phyloP scores from a whole-genome alignment of 2,329 filamentous ascomycete species.

The Rhynchosporium agropyri region DNA sequence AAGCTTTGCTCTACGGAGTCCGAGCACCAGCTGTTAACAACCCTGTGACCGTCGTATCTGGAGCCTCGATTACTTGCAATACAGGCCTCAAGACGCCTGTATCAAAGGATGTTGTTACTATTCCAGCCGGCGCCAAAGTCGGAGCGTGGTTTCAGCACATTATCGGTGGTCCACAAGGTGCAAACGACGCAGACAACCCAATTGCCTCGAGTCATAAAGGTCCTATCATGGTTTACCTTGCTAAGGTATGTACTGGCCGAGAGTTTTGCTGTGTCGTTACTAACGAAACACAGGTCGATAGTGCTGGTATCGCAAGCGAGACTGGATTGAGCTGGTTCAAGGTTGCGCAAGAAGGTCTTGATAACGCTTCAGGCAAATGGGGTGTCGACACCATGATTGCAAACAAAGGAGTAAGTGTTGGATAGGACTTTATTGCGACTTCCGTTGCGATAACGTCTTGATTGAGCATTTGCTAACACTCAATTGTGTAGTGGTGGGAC shows the following conservation, averaged over 20 bases:
- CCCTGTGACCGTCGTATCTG: constrained; percentile 53
- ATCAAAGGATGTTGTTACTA: constrained; percentile 46
- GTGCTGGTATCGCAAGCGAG: constrained; percentile 40
- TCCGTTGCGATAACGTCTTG: too few relatives aligned
- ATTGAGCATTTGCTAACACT: too few relatives aligned
- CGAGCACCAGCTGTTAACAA: constrained; percentile 53
- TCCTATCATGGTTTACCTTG: constrained; percentile 49
- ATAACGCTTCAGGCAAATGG: constrained; percentile 32
- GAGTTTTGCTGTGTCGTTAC: background rate
- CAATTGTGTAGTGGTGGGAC: constrained; percentile 44
- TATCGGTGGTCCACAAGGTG: constrained; percentile 51
- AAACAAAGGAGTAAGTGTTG: constrained; percentile 38
- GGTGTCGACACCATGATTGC: constrained; percentile 38
- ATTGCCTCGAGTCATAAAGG: constrained; percentile 52
- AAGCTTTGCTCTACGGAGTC: constrained; percentile 53
- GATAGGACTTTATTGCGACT: too few relatives aligned
- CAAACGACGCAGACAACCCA: constrained; percentile 51
- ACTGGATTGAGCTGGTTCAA: constrained; percentile 45
- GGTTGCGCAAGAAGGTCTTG: constrained; percentile 49
- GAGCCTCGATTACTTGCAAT: constrained; percentile 52
- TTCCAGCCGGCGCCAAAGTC: constrained; percentile 53
- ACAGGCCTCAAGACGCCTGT: constrained; percentile 45
- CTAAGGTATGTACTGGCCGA: constrained; percentile 43
- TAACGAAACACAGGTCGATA: constrained; percentile 42
- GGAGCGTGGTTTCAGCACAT: constrained; percentile 54